Percentiles rank a stretch among this genome's conserved stretches.
Evolutionary conservation across 2,329 filamentous ascomycete genomes (phyloP).

Genomic region (Fusarium subglutinans): DNA sequence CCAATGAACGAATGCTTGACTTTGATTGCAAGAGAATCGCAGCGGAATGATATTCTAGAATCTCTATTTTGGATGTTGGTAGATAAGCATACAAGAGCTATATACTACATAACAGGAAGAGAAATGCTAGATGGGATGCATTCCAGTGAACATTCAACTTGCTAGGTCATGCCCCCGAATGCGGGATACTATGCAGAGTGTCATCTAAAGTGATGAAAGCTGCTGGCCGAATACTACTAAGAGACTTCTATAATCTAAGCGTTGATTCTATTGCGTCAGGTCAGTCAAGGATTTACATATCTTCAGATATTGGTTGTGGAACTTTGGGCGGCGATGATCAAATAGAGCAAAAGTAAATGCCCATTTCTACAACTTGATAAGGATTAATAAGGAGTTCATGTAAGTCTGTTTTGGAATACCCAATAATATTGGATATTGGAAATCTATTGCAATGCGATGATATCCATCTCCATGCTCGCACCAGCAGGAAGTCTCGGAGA

Average conservation of each 20-base stretch:
- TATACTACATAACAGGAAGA: background rate
- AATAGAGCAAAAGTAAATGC: background rate
- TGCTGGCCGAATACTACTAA: background rate
- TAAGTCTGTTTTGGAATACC: background rate
- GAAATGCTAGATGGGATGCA: background rate
- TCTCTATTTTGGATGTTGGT: background rate
- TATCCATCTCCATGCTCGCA: conserved; percentile 25
- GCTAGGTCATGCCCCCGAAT: background rate
- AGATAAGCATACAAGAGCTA: background rate
- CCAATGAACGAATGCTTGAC: background rate
- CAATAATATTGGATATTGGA: too few relatives aligned
- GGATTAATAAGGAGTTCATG: background rate
- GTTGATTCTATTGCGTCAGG: background rate
- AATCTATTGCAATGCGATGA: conserved; percentile 18
- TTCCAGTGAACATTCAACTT: background rate
- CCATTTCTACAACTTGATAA: too few relatives aligned
- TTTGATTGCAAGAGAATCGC: background rate
- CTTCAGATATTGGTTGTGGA: too few relatives aligned
- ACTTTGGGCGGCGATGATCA: background rate
- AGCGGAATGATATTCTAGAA: background rate
- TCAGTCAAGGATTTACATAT: background rate
- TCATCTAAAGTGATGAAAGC: background rate
- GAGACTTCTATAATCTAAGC: background rate
- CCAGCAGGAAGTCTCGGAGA: conserved; percentile 21
- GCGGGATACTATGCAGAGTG: too few relatives aligned